Evolutionary conservation across 345 rosid genomes (phyloP).

Genomic region (Psidium guajava): DNA sequence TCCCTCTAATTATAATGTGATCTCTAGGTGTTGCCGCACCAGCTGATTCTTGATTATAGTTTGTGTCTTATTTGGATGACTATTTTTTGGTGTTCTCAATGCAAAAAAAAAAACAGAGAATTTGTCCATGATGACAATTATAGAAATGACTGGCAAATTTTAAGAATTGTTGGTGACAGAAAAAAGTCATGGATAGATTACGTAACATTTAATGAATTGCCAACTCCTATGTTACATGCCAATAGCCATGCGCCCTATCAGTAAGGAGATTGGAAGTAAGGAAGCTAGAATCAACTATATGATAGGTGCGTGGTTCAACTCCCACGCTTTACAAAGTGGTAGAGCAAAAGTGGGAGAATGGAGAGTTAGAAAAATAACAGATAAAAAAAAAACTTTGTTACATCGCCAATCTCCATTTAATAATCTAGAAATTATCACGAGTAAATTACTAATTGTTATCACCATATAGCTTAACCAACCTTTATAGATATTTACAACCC

Average conservation of each 20-base stretch:
- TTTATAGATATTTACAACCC: neutral
- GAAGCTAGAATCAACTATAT: no score
- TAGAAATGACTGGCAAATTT: no score
- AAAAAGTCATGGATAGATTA: no score
- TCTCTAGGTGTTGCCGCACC: neutral
- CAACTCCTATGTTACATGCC: neutral
- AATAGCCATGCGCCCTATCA: no score
- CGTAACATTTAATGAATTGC: neutral
- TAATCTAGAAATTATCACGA: neutral
- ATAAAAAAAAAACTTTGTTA: neutral
- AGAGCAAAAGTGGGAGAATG: no score
- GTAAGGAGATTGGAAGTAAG: no score
- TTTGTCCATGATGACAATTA: neutral
- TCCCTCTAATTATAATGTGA: neutral
- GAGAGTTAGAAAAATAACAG: no score
- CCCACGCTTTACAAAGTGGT: no score
- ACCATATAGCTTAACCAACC: neutral
- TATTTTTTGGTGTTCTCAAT: neutral
- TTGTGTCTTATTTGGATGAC: neutral
- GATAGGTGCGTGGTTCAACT: no score
- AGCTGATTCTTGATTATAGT: neutral
- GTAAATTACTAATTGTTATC: neutral
- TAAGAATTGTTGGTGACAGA: neutral
- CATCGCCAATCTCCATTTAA: neutral
- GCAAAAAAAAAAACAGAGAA: neutral